Evolutionary conservation across 192 early-diverging fungal genomes (phyloP).

Genomic region (Backusella australiensis): DNA sequence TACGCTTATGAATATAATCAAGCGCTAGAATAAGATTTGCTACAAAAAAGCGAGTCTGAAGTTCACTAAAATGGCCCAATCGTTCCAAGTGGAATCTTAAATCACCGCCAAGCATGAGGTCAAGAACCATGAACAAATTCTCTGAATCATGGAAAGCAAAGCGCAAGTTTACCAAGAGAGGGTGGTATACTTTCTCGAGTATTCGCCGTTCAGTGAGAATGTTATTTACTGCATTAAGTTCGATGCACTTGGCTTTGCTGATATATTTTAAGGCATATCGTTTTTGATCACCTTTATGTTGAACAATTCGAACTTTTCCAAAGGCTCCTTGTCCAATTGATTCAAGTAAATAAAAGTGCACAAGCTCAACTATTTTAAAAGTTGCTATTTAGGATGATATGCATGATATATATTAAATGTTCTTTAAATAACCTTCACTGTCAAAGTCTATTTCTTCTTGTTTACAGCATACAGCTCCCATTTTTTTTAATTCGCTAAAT

Average conservation of each 20-base stretch:
- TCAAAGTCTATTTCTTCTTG: constrained; percentile 70
- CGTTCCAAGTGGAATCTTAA: constrained; percentile 85
- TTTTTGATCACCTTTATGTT: constrained; percentile 76
- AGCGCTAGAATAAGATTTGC: constrained; percentile 67
- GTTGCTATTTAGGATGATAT: neutral
- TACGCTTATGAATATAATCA: constrained; percentile 63
- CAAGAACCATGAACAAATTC: constrained; percentile 89
- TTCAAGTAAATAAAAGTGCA: constrained; percentile 85
- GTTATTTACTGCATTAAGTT: constrained; percentile 83
- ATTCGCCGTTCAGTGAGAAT: constrained; percentile 86
- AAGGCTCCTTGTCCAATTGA: constrained; percentile 94
- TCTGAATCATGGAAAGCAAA: constrained; percentile 96
- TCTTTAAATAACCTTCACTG: constrained; percentile 55
- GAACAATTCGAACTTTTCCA: constrained; percentile 92
- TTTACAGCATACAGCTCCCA: constrained; percentile 53
- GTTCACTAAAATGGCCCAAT: constrained; percentile 61
- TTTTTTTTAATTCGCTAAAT: neutral
- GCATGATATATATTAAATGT: neutral
- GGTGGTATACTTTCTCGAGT: constrained; percentile 82
- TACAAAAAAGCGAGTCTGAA: constrained; percentile 61
- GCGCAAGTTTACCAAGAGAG: constrained; percentile 84
- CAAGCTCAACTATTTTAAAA: constrained; percentile 36
- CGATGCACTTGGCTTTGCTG: constrained; percentile 90
- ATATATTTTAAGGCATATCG: constrained; percentile 95
- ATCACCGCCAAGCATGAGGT: constrained; percentile 94